Evolutionary conservation across 169 alveolate species (phyloP), one percentile per base, ranked within the genome.

Genomic region (Perkinsus olseni): DNA sequence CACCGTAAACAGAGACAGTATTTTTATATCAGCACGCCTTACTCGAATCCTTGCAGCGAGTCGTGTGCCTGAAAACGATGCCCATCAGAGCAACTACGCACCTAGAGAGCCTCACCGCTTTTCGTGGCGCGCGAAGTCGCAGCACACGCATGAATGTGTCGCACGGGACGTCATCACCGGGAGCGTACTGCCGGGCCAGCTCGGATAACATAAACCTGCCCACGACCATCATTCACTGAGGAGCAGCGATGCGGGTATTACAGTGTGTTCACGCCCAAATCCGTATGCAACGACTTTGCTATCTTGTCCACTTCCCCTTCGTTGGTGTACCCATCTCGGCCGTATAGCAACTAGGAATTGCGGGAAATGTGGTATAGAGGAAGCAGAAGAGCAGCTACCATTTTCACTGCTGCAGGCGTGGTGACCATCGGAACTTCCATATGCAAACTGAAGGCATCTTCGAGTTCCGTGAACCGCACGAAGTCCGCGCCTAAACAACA

Each of bases 361-460:
- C 6, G 24, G 62, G 62, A 45, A 45, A 45, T 45, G 17, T 45
- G 62, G 62, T 45, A 45, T 45, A 10, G 17, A 10, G 6, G 17
- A 45, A 45, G 6, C 6, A 6, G 24, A 45, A 6, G 62, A 6
- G 24, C 24, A 45, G 24, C 17, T 10, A 93, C 95, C 74, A 93
- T 74, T 39, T 92, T 92, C 24, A 94, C 91, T 38, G 92, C 93
- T 28, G 91, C 40, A 4, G 93, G 92, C 34, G 92, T 91, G 28
- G 50, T 21, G 0, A 94, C 95, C 31, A 94, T 94, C 34, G 96
- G 96, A 8, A 94, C 96, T 0, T 92, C 93, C 37, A 94, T 74
- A 45, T 92, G 45, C 38, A 94, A 94, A 50, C 93, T 91, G 92
- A 94, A 94, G 31, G 94, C 95, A 74, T 93, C 93, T 0, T 94